Conservation (phyloP, 306 rosid species). For the Gynostemma pentaphyllum region DNA sequence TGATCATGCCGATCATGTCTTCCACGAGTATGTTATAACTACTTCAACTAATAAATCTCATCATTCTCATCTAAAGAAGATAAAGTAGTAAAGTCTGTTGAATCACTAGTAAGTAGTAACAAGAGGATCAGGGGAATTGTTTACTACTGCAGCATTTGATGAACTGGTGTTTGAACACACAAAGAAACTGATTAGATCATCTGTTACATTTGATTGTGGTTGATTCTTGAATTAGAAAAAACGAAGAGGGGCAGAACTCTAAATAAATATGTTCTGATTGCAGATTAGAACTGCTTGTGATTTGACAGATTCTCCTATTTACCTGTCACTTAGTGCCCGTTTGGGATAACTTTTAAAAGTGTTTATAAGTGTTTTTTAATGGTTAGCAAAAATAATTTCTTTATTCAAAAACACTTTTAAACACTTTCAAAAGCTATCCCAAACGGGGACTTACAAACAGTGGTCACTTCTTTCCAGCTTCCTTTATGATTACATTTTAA, state of each 20-base stretch:
- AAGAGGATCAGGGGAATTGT: not conserved
- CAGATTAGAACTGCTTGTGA: not conserved
- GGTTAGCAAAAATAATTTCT: too few species aligned
- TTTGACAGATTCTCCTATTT: not conserved
- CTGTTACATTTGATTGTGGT: not conserved
- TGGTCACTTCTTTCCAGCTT: not conserved
- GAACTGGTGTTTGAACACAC: not conserved
- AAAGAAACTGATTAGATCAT: not conserved
- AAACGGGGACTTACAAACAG: too few species aligned
- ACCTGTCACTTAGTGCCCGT: not conserved
- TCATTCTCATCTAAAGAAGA: not conserved
- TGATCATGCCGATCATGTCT: constrained; percentile 73
- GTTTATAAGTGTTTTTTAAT: too few species aligned
- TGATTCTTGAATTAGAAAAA: not conserved
- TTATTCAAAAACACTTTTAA: too few species aligned
- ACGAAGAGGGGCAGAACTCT: not conserved
- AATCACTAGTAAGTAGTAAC: not conserved
- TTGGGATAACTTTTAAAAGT: too few species aligned
- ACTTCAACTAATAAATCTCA: not conserved
- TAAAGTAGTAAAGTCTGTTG: not conserved
- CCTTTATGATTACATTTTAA: not conserved
- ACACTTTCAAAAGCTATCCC: too few species aligned
- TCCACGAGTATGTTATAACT: constrained; percentile 68
- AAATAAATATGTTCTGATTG: not conserved
- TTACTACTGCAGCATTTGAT: not conserved